Evolutionary conservation across 148 eudicot species (phyloP).

Genomic region (Bassia scoparia): DNA sequence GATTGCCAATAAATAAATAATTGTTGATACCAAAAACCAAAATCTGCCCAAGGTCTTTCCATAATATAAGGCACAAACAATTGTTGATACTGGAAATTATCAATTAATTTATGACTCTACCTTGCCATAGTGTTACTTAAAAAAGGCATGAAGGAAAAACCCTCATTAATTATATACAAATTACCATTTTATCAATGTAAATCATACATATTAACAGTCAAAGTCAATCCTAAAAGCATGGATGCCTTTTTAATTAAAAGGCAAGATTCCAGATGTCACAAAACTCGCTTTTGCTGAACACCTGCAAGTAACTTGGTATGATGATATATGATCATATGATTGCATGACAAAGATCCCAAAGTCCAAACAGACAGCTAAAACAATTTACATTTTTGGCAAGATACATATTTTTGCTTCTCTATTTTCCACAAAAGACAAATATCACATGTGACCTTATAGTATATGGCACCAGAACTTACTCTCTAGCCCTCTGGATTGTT

Average conservation of each 20-base stretch:
- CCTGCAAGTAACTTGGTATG: background rate
- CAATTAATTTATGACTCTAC: background rate
- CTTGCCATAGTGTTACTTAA: no score
- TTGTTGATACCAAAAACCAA: background rate
- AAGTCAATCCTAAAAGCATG: background rate
- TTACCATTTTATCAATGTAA: background rate
- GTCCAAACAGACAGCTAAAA: background rate
- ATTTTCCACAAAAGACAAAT: background rate
- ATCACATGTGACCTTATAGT: background rate
- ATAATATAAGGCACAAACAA: background rate
- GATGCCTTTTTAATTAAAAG: no score
- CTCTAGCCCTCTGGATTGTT: constrained; percentile 92
- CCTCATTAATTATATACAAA: no score
- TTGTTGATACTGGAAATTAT: background rate
- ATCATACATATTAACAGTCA: background rate
- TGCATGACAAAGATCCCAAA: background rate
- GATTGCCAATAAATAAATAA: background rate
- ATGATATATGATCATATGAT: background rate
- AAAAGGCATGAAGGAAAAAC: no score
- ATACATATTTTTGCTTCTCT: background rate
- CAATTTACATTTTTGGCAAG: background rate
- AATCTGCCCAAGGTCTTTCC: background rate
- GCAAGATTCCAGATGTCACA: background rate
- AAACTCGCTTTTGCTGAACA: background rate
- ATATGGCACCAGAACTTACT: constrained; percentile 48